phyloP scores from a whole-genome alignment of 2,329 filamentous ascomycete species.

The Sporothrix curviconia region DNA sequence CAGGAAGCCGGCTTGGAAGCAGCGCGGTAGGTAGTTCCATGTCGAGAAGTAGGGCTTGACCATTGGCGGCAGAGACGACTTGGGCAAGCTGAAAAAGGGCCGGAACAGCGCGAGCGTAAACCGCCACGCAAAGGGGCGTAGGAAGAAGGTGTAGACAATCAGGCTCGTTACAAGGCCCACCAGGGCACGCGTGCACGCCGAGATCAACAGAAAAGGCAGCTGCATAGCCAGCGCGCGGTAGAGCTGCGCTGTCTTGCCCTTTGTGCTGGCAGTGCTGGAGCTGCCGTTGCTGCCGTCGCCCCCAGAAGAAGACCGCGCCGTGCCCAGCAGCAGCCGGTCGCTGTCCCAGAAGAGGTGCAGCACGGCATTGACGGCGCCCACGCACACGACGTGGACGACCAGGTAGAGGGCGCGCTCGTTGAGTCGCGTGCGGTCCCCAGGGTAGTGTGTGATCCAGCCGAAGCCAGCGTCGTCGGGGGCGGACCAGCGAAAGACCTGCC shows the following conservation, averaged over 20 bases:
- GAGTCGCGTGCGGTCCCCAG: conserved; percentile 64
- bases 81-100: conserved; percentile 68
- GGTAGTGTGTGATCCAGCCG: conserved; percentile 65
- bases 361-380: conserved; percentile 63
- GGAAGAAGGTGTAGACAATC: conserved; percentile 53
- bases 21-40: conserved; percentile 49
- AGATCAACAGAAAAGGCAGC: conserved; percentile 34
- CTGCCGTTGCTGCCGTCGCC: not conserved
- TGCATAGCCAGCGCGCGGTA: conserved; percentile 27
- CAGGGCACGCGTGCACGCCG: conserved; percentile 35
- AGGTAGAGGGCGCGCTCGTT: conserved; percentile 86
- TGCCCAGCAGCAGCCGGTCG: conserved; percentile 55
- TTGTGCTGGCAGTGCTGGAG: no score
- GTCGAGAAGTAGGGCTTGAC: conserved; percentile 47
- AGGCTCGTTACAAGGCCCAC: conserved; percentile 40
- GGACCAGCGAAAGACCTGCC: conserved; percentile 73
- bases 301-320: conserved; percentile 22
- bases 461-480: conserved; percentile 54
- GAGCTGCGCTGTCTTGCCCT: conserved; percentile 13
- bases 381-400: conserved; percentile 59
- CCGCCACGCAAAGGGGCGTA: conserved; percentile 61
- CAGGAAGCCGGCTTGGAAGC: conserved; percentile 56
- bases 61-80: conserved; percentile 56
- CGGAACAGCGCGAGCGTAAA: conserved; percentile 65
- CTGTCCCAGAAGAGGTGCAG: conserved; percentile 67